These are phyloP conservation scores for Tetrapisispora iriomotensis DNA, from an alignment of 805 yeast species.

Conservation along the genomic window DNA sequence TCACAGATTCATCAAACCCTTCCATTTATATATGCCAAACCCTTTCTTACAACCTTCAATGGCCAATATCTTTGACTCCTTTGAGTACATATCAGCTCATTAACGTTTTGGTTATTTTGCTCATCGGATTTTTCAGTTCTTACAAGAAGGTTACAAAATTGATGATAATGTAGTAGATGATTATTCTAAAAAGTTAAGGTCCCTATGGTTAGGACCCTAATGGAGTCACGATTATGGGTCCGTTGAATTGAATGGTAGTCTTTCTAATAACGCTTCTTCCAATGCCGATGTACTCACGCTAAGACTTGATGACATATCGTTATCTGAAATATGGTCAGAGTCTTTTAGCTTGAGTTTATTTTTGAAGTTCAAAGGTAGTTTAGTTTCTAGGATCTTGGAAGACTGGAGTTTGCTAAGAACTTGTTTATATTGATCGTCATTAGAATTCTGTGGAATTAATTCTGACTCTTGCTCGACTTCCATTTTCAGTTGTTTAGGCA, in stretches of 20 bases:
- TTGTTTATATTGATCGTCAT: not conserved
- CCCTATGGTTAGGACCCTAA: too few relatives aligned
- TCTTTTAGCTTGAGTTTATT: not conserved
- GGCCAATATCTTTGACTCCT: too few relatives aligned
- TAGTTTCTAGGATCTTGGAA: conserved; percentile 17
- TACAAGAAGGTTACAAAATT: too few relatives aligned
- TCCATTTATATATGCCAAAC: too few relatives aligned
- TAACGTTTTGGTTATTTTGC: too few relatives aligned
- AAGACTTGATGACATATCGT: conserved; percentile 31
- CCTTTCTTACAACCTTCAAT: too few relatives aligned
- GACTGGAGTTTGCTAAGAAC: conserved; percentile 19
- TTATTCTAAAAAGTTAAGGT: too few relatives aligned
- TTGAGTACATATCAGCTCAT: too few relatives aligned
- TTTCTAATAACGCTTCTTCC: conserved; percentile 34
- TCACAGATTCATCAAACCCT: too few relatives aligned
- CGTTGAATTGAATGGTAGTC: conserved; percentile 12
- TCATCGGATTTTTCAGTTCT: too few relatives aligned
- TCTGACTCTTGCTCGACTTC: not conserved
- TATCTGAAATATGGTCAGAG: conserved; percentile 10
- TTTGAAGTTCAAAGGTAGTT: conserved; percentile 3
- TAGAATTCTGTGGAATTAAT: too few relatives aligned
- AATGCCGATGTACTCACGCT: conserved; percentile 34
- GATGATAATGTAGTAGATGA: too few relatives aligned
- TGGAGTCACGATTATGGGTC: conserved; percentile 6
- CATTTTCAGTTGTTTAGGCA: not conserved